A percentile compares a stretch with the other conserved stretches of the same genome.
These are phyloP conservation scores for Blakeslea trispora DNA, from an alignment of 371 early-diverging fungal species.

Conservation along the genomic window DNA sequence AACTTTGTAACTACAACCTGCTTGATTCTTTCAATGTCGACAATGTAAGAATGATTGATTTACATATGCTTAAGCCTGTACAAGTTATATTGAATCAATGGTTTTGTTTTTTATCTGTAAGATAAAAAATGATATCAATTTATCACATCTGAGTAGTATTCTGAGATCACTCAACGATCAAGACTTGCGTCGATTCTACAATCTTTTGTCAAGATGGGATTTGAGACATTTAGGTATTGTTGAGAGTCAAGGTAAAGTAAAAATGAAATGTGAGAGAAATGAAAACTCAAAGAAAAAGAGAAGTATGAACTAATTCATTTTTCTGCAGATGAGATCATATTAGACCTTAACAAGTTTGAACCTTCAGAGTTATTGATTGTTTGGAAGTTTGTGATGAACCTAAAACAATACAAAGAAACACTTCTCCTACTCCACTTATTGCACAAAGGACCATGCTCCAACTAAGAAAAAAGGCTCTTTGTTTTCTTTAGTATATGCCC, in stretches of 20 bases:
- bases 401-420: not conserved
- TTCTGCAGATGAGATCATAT: not conserved
- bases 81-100: too few species aligned
- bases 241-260: constrained; percentile 7
- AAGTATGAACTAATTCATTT: too few species aligned
- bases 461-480: too few species aligned
- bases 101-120: too few species aligned
- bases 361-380: not conserved
- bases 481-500: too few species aligned
- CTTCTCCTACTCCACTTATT: not conserved
- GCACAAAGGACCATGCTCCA: not conserved
- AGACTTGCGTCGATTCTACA: not conserved
- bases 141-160: not conserved
- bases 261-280: too few species aligned
- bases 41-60: too few species aligned
- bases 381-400: not conserved
- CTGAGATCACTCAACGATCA: constrained; percentile 7
- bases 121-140: not conserved
- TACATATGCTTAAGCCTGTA: too few species aligned
- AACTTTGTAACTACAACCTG: too few species aligned
- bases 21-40: too few species aligned
- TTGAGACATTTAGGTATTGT: not conserved
- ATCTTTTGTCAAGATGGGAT: not conserved
- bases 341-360: not conserved
- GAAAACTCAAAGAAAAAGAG: too few species aligned